phyloP scores from a whole-genome alignment of 176 grass and related monocot genomes.

The Musa beccarii region DNA sequence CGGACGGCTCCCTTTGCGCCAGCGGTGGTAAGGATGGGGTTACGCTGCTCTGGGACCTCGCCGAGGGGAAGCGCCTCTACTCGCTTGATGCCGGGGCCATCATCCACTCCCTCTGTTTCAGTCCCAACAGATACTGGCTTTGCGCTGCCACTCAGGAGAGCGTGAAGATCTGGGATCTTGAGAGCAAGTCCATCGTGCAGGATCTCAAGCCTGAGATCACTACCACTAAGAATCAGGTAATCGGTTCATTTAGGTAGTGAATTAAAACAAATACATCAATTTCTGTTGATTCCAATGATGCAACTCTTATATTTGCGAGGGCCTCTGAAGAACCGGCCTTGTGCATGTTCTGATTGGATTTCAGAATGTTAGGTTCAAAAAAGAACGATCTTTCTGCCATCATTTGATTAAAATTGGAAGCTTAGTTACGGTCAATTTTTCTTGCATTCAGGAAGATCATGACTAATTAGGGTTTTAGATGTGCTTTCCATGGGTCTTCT shows the following conservation, averaged over 20 bases:
- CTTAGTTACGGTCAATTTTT: too few species aligned
- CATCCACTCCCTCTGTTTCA: slow-evolving; percentile 79
- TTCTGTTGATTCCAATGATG: too few species aligned
- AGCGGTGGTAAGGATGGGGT: slow-evolving; percentile 72
- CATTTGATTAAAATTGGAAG: too few species aligned
- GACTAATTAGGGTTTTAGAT: too few species aligned
- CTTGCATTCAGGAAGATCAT: too few species aligned
- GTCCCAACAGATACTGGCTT: slow-evolving; percentile 89
- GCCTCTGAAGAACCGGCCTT: too few species aligned
- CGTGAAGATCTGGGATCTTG: slow-evolving; percentile 96
- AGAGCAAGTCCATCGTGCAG: slow-evolving; percentile 82
- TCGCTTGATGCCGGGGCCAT: slow-evolving; percentile 60
- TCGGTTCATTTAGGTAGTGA: neutral
- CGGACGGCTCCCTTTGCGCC: slow-evolving; percentile 83
- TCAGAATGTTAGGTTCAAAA: too few species aligned
- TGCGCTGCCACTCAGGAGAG: slow-evolving; percentile 78
- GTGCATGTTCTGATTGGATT: too few species aligned
- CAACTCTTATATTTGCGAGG: too few species aligned
- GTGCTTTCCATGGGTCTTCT: too few species aligned
- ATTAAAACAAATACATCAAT: neutral
- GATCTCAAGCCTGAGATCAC: slow-evolving; percentile 65
- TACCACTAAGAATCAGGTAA: slow-evolving; percentile 59
- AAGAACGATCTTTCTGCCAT: too few species aligned
- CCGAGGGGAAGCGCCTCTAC: slow-evolving; percentile 84
- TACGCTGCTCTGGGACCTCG: slow-evolving; percentile 72